Conservation (phyloP, 2,329 filamentous ascomycete genomes). For the Fusarium mangiferae region DNA sequence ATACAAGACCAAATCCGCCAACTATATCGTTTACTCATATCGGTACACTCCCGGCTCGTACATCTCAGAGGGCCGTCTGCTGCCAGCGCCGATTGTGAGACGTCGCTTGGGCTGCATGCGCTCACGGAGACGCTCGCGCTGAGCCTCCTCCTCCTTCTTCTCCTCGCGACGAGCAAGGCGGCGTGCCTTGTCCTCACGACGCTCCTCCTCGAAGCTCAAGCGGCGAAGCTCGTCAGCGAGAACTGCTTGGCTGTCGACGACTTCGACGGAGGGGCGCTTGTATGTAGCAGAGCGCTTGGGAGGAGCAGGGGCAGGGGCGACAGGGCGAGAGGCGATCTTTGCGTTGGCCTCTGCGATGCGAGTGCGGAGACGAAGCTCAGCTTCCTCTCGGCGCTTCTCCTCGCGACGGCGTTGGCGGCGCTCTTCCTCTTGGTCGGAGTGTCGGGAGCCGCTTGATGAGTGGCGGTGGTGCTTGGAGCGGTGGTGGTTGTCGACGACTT, state of each 20-base stretch:
- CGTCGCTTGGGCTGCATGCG: constrained; percentile 53
- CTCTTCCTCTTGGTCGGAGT: constrained; percentile 46
- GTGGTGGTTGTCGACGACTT: constrained; percentile 48
- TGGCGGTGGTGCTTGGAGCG: constrained; percentile 50
- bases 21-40: constrained; percentile 49
- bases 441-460: constrained; percentile 50
- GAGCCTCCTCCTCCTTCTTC: constrained; percentile 52
- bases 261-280: constrained; percentile 39
- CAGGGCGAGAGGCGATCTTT: constrained; percentile 53
- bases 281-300: constrained; percentile 40
- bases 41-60: constrained; percentile 55
- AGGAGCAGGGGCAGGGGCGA: constrained; percentile 44
- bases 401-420: constrained; percentile 41
- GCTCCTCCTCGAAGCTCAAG: constrained; percentile 48
- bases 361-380: constrained; percentile 43
- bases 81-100: constrained; percentile 51
- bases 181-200: constrained; percentile 47
- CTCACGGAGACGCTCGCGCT: constrained; percentile 53
- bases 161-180: constrained; percentile 43
- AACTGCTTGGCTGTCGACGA: constrained; percentile 46
- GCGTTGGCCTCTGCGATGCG: constrained; percentile 56
- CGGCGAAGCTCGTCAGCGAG: constrained; percentile 49
- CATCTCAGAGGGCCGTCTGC: constrained; percentile 49
- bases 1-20: constrained; percentile 34
- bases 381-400: constrained; percentile 43